Base-by-base conservation (phyloP, 2,329 filamentous ascomycete genomes). In the Talaromyces sp. region DNA sequence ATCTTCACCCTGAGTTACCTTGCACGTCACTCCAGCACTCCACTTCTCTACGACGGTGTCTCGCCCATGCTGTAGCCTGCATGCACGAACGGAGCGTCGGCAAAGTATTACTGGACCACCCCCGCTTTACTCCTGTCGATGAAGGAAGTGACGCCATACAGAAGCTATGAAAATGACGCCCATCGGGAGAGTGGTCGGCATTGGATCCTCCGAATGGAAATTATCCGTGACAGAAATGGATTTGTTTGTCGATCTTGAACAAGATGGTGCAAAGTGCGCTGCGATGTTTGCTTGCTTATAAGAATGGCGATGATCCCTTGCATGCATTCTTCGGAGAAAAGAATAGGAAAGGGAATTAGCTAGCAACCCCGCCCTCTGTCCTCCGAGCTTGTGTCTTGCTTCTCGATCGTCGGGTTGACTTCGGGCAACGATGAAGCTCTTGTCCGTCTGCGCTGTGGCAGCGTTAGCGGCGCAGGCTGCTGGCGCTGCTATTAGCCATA, bases 401-500 rank as follows among this genome's bases (percentile, higher is more conserved):
- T 39, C 17, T 39, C 36, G 20, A 39, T 20, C 36, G 44, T 33
- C 27, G 29, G 37, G 32, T 46, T 37, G 35, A 37, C 20, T 32
- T 47, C 17, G 42, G 41, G 41, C 40, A 57, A 2, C 37, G 45
- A 78, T 77, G 75, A 78, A 70, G 65, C 54, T 77, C 49, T 54
- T 70, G 35, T 64, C 64, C 29, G 55, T 66, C 37, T 67, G 68
- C 56, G 58, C 65, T 16, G 51, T 67, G 44, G 63, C 67, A 47
- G 72, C 67, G 55, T 66, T 82, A 58, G 77, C 75, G 17, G 69
- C 74, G 42, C 75, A 80, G 58, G 68, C 73, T 56, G 68, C 73
- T 53, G 80, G 78, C 49, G 70, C 79, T 53, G 72, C 79, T 11
- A 71, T 83, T 53, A 79, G 74, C 32, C 79, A 80, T 53, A 77